These are phyloP conservation scores for Populus davidiana DNA, from an alignment of 345 rosid genomes.

Conservation along the genomic window DNA sequence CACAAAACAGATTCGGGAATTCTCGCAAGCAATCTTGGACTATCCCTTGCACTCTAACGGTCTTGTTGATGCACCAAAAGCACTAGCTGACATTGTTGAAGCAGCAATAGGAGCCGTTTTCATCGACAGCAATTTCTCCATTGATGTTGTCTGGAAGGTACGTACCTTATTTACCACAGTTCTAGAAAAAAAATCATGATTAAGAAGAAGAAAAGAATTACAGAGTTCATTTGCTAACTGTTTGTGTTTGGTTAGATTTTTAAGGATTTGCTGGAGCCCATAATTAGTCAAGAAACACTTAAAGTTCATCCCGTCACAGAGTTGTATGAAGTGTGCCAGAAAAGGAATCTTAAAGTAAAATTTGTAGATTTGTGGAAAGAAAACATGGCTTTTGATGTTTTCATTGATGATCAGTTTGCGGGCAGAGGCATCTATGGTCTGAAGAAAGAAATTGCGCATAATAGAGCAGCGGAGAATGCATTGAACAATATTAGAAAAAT, in stretches of 20 bases:
- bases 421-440: slow-evolving; percentile 35
- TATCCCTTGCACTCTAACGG: slow-evolving; percentile 64
- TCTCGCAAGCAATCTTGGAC: slow-evolving; percentile 33
- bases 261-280: slow-evolving; percentile 52
- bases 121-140: slow-evolving; percentile 35
- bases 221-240: neutral
- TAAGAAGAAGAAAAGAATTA: too few relatives aligned
- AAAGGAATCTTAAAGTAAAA: slow-evolving; percentile 39
- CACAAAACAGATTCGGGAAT: slow-evolving; percentile 38
- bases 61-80: slow-evolving; percentile 48
- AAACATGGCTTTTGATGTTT: slow-evolving; percentile 30
- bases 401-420: slow-evolving; percentile 30
- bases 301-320: slow-evolving; percentile 45
- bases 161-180: too few relatives aligned
- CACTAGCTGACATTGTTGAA: slow-evolving; percentile 60
- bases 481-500: slow-evolving; percentile 34
- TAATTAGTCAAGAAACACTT: slow-evolving; percentile 36
- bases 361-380: slow-evolving; percentile 51
- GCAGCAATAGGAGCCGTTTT: slow-evolving; percentile 55
- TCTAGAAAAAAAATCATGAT: too few relatives aligned
- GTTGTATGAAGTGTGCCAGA: slow-evolving; percentile 56
- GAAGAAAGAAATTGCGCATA: slow-evolving; percentile 54
- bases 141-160: slow-evolving; percentile 56
- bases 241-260: slow-evolving; percentile 35
- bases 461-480: slow-evolving; percentile 65